phyloP scores from a whole-genome alignment of 805 yeast species.

The Ogataea paradorogensis region DNA sequence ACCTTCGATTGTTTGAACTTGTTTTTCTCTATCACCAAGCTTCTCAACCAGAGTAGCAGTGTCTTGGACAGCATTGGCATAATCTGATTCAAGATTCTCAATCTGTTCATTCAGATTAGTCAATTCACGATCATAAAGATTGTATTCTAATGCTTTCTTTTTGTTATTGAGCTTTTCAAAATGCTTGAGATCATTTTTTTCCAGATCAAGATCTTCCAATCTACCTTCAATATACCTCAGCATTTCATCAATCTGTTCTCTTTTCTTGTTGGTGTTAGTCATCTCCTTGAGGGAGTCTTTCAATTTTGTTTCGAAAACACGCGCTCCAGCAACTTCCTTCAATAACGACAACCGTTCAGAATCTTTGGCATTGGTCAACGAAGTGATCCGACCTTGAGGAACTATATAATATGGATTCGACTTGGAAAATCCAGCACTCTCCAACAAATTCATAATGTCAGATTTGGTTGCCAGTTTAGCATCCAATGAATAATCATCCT shows the following conservation, averaged over 20 bases:
- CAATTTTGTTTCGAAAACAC: conserved; percentile 78
- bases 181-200: conserved; percentile 68
- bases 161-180: conserved; percentile 66
- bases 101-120: conserved; percentile 57
- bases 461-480: conserved; percentile 73
- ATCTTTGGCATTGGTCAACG: conserved; percentile 86
- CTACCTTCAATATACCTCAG: conserved; percentile 67
- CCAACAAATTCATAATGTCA: conserved; percentile 78
- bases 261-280: conserved; percentile 65
- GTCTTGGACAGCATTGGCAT: conserved; percentile 48
- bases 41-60: conserved; percentile 53
- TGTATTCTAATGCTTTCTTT: conserved; percentile 70
- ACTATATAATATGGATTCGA: conserved; percentile 94
- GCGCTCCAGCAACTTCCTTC: conserved; percentile 94
- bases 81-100: conserved; percentile 57
- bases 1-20: conserved; percentile 43
- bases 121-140: conserved; percentile 74
- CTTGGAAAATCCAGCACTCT: conserved; percentile 88
- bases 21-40: conserved; percentile 58
- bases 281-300: conserved; percentile 78
- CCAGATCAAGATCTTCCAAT: conserved; percentile 74
- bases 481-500: conserved; percentile 87
- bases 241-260: conserved; percentile 71
- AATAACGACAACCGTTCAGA: conserved; percentile 71
- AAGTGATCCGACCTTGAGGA: conserved; percentile 91